Evolutionary conservation across 1,139 yeast genomes (phyloP).

Genomic region (Williopsis jadinii): DNA sequence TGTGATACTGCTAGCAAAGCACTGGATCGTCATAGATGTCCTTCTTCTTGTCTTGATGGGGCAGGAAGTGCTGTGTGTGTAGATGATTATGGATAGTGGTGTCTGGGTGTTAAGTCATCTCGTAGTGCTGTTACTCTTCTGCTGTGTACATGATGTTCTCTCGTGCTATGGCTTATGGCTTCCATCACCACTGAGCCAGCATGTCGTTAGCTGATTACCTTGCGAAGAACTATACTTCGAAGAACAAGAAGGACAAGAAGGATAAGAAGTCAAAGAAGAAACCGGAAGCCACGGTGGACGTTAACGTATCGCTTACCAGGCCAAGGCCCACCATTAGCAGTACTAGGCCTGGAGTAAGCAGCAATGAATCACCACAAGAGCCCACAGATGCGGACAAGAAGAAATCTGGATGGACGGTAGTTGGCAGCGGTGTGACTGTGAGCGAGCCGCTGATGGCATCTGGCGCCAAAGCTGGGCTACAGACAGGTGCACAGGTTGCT

Average conservation of each 20-base stretch:
- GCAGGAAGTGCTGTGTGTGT: too few species aligned
- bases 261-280: conserved; percentile 13
- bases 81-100: too few species aligned
- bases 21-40: too few species aligned
- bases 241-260: conserved; percentile 24
- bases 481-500: conserved; percentile 34
- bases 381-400: background rate
- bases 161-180: too few species aligned
- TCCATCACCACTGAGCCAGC: background rate
- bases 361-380: background rate
- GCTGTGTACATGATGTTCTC: too few species aligned
- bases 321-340: background rate
- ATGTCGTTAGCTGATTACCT: conserved; percentile 50
- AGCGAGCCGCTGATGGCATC: conserved; percentile 25
- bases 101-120: too few species aligned
- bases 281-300: background rate
- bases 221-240: conserved; percentile 37
- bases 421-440: conserved; percentile 22
- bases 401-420: conserved; percentile 22
- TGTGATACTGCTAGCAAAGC: too few species aligned
- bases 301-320: background rate
- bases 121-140: too few species aligned
- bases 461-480: conserved; percentile 40
- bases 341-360: background rate
- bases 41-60: too few species aligned